Conservation (phyloP, 2,329 filamentous ascomycete species). For the Chrysosporium keratinophilum region DNA sequence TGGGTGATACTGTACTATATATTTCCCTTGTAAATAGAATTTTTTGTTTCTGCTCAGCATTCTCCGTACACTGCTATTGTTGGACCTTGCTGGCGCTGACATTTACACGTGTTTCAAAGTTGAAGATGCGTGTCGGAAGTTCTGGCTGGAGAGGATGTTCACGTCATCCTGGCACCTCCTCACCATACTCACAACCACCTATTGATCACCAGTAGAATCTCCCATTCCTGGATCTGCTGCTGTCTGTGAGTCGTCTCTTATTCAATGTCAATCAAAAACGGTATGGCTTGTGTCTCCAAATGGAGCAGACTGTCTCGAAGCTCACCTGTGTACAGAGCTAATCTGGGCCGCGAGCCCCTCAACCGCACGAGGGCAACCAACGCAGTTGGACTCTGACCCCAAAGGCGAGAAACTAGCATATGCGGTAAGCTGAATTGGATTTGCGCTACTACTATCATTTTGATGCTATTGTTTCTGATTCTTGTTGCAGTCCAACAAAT, state of each 20-base stretch:
- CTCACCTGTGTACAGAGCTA: constrained; percentile 41
- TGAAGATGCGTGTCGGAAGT: not conserved
- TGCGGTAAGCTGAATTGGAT: constrained; percentile 48
- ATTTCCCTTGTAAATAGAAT: not conserved
- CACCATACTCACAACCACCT: not conserved
- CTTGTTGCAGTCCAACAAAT: constrained; percentile 71
- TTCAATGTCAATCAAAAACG: constrained; percentile 38
- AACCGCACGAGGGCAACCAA: constrained; percentile 76
- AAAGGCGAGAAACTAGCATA: constrained; percentile 91
- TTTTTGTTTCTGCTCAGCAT: not conserved
- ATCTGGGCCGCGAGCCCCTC: constrained; percentile 79
- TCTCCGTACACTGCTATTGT: not conserved
- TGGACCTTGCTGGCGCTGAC: too few species aligned
- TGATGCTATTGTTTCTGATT: constrained; percentile 5
- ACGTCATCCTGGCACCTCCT: not conserved
- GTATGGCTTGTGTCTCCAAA: constrained; percentile 20
- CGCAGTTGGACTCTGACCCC: constrained; percentile 73
- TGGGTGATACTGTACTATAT: constrained; percentile 4
- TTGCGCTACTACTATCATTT: not conserved
- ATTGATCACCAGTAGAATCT: not conserved
- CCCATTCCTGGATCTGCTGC: not conserved
- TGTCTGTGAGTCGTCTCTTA: not conserved
- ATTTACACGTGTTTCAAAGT: not conserved
- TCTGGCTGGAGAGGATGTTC: not conserved
- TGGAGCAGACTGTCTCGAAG: not conserved